Conservation (phyloP, 441 rosid species). For the Adansonia madagascariensis region DNA sequence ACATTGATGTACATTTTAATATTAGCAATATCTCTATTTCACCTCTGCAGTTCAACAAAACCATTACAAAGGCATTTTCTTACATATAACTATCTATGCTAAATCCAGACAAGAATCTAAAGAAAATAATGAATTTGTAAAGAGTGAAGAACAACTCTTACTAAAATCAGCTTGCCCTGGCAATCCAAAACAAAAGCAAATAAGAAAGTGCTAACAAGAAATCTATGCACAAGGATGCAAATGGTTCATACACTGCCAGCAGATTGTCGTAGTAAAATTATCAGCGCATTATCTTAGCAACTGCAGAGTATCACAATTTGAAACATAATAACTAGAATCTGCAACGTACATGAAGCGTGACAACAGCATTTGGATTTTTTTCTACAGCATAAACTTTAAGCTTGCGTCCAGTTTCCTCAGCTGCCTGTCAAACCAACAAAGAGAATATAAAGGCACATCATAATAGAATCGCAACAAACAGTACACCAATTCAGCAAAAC, state of each 20-base stretch:
- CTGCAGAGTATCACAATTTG: slow-evolving; percentile 2
- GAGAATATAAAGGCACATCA: slow-evolving; percentile 29
- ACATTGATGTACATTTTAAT: background rate
- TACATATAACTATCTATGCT: slow-evolving; percentile 2
- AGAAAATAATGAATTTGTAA: background rate
- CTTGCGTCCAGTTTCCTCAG: slow-evolving; percentile 92
- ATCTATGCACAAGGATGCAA: slow-evolving; percentile 6
- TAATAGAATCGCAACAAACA: slow-evolving; percentile 23
- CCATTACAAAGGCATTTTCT: slow-evolving; percentile 3
- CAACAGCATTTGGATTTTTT: slow-evolving; percentile 99
- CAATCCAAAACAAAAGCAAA: slow-evolving; percentile 2
- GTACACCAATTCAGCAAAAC: slow-evolving; percentile 21
- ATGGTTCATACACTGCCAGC: slow-evolving; percentile 7
- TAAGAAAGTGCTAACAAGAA: slow-evolving; percentile 2
- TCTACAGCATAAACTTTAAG: slow-evolving; percentile 92
- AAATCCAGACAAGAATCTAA: slow-evolving; percentile 10
- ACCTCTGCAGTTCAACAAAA: slow-evolving; percentile 8
- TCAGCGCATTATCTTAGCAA: background rate
- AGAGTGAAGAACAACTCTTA: background rate
- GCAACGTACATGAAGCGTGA: slow-evolving; percentile 91
- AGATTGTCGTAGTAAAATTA: slow-evolving; percentile 4
- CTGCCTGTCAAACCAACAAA: slow-evolving; percentile 64
- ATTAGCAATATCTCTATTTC: background rate
- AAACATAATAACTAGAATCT: slow-evolving; percentile 22
- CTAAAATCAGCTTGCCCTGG: slow-evolving; percentile 16